phyloP scores from a whole-genome alignment of 2,329 filamentous ascomycete species.

The Neophaeococcomyces aloes region DNA sequence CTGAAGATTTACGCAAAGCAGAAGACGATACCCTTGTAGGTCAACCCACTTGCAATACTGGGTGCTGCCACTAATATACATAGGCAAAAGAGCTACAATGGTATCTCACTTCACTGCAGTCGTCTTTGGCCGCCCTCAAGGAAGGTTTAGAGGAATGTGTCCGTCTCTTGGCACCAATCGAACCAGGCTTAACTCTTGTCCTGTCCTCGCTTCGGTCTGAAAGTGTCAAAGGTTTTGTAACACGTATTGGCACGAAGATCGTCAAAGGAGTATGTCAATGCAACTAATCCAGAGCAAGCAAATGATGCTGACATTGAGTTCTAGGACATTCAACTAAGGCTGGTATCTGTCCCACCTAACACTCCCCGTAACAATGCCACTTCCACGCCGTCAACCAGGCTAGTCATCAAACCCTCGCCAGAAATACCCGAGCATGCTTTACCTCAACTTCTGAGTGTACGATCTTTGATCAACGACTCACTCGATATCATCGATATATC shows the following conservation, averaged over 20 bases:
- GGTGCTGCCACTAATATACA: conserved; percentile 1
- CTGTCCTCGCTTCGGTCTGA: conserved; percentile 81
- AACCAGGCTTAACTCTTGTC: conserved; percentile 79
- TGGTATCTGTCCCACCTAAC: conserved; percentile 52
- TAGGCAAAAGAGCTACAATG: conserved; percentile 52
- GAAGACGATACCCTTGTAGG: conserved; percentile 44
- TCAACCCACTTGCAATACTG: conserved; percentile 8
- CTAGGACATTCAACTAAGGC: conserved; percentile 64
- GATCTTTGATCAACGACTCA: conserved; percentile 69
- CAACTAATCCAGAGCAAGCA: not conserved
- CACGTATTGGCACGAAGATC: conserved; percentile 77
- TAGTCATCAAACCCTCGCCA: conserved; percentile 46
- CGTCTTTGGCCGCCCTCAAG: conserved; percentile 51
- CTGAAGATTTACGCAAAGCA: conserved; percentile 41
- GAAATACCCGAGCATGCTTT: conserved; percentile 51
- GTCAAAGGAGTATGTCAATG: conserved; percentile 65
- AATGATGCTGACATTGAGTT: too few relatives aligned
- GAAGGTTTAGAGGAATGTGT: conserved; percentile 80
- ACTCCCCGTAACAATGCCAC: conserved; percentile 26
- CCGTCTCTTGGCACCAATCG: conserved; percentile 69
- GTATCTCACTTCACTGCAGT: conserved; percentile 51
- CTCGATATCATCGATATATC: conserved; percentile 75
- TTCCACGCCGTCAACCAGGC: conserved; percentile 38
- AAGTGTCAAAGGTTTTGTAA: conserved; percentile 83
- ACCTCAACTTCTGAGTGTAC: conserved; percentile 58